These are phyloP conservation scores for Fragilaria radians DNA, from an alignment of 108 stramenopile genomes.

Conservation along the genomic window DNA sequence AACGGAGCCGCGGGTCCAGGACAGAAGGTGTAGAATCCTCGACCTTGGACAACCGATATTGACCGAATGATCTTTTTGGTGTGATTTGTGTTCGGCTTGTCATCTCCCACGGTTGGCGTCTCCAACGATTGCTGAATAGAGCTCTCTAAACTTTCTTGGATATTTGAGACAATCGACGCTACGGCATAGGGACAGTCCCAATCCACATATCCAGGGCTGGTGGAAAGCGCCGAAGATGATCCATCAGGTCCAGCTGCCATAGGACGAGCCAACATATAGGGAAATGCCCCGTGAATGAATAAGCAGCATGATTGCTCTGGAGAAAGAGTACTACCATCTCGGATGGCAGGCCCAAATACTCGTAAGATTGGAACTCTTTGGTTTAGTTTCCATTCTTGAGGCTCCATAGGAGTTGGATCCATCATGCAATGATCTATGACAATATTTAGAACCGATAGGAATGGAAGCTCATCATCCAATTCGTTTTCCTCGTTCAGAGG, in stretches of 20 bases:
- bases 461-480: slow-evolving; percentile 8
- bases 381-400: slow-evolving; percentile 35
- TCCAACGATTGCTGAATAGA: slow-evolving; percentile 29
- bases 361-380: slow-evolving; percentile 63
- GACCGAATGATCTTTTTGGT: slow-evolving; percentile 42
- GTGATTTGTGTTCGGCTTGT: slow-evolving; percentile 4
- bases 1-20: slow-evolving; percentile 66
- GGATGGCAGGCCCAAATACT: slow-evolving; percentile 70
- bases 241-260: slow-evolving; percentile 70
- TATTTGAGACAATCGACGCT: slow-evolving; percentile 12
- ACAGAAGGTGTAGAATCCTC: slow-evolving; percentile 82
- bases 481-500: slow-evolving; percentile 9
- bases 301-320: slow-evolving; percentile 74
- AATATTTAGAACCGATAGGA: slow-evolving; percentile 64
- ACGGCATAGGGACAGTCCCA: slow-evolving; percentile 60
- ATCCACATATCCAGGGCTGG: slow-evolving; percentile 36
- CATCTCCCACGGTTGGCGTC: background rate
- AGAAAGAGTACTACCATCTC: slow-evolving; percentile 9
- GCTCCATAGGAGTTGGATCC: slow-evolving; percentile 60
- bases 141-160: slow-evolving; percentile 31
- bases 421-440: slow-evolving; percentile 79
- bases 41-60: slow-evolving; percentile 62
- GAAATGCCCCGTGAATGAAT: slow-evolving; percentile 79
- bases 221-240: slow-evolving; percentile 9
- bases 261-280: slow-evolving; percentile 77